Base-by-base conservation (phyloP, 352 stramenopile genomes). In the Pythium pyrilobum region DNA sequence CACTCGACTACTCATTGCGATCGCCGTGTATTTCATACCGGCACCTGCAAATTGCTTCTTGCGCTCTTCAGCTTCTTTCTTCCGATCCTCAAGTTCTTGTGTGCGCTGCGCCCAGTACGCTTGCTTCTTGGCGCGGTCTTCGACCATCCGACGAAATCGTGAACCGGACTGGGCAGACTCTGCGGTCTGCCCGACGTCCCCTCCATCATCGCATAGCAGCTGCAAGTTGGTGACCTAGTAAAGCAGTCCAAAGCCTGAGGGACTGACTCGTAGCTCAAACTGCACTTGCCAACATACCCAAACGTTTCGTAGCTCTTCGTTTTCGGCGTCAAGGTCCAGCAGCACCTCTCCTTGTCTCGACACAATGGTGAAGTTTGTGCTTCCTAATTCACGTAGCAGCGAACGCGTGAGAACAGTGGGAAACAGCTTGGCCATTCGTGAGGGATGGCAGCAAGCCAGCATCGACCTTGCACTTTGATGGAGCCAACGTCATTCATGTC, bases 1-100 rank as follows among this genome's bases (percentile, higher is more conserved):
- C 9, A 51, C 52, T 21, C 81, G 80, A 59, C 81, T 90, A 21
- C 60, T 72, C 70, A 92, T 86, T 32, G 82, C 82, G 29, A 89
- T 67, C 5, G 82, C 82, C 3, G 82, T 92, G 62, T 91, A 92
- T 58, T 89, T 92, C 72, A 91, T 87, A 5, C 82, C 82, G 6
- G 66, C 69, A 25, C 71, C 66, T 7, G 74, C 66, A 47, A 89
- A 88, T 53, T 85, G 71, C 47, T 89, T 88, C 61, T 92, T 92
- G 27, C 77, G 67, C 48, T 89, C 80, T 50, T 90, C 80, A 13
- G 82, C 80, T 46, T 91, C 77, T 41, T 66, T 58, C 52, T 91
- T 86, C 16, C 79, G 74, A 28, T 89, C 67, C 56, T 90, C 77
- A 4, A 92, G 66, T 51, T 90, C 82, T 52, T 88, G 67, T 5